These are phyloP conservation scores for Sphagnum fallax DNA, from an alignment of 228 moss, liverwort and hornwort genomes.

Conservation along the genomic window DNA sequence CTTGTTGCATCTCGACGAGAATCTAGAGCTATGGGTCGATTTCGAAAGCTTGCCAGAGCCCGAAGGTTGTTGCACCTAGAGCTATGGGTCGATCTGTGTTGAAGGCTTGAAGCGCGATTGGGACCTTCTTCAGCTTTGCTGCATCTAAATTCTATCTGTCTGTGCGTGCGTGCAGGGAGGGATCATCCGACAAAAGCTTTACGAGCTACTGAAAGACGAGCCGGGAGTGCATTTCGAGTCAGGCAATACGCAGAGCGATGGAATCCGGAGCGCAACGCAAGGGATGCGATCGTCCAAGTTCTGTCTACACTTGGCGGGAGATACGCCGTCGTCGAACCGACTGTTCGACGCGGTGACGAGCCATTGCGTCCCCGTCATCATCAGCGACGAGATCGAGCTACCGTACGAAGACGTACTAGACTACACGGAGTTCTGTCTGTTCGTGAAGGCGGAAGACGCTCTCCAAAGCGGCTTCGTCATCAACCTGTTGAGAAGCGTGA, in stretches of 20 bases:
- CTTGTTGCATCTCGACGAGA: not conserved
- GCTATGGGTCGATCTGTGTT: not conserved
- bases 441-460: slow-evolving; percentile 32
- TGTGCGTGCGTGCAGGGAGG: slow-evolving; percentile 19
- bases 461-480: slow-evolving; percentile 30
- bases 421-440: slow-evolving; percentile 39
- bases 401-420: slow-evolving; percentile 48
- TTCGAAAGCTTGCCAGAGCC: not conserved
- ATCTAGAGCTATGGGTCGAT: not conserved
- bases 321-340: slow-evolving; percentile 51
- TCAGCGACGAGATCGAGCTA: slow-evolving; percentile 59
- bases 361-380: slow-evolving; percentile 58
- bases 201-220: slow-evolving; percentile 20
- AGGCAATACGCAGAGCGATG: slow-evolving; percentile 24
- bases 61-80: not conserved
- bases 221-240: slow-evolving; percentile 24
- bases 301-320: slow-evolving; percentile 54
- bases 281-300: slow-evolving; percentile 44
- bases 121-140: not conserved
- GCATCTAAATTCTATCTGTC: too few relatives aligned
- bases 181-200: slow-evolving; percentile 22
- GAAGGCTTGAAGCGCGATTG: not conserved
- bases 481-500: slow-evolving; percentile 17
- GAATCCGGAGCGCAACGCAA: slow-evolving; percentile 19
- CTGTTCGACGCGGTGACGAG: slow-evolving; percentile 53